Base-by-base conservation (phyloP, 2,329 filamentous ascomycete genomes). In the Samsoniella hepiali region DNA sequence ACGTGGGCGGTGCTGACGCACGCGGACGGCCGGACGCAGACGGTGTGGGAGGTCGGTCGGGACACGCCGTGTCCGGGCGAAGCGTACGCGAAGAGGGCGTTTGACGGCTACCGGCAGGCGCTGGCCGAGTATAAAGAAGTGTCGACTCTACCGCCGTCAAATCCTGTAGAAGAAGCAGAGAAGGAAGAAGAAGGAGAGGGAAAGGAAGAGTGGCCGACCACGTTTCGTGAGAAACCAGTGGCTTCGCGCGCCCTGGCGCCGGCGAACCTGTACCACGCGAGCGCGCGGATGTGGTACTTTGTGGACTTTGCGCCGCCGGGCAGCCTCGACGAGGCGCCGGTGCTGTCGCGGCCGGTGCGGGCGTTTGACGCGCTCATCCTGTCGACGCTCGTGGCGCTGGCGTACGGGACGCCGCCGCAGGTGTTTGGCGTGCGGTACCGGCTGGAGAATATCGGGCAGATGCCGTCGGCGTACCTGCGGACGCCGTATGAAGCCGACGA, bases 251-350 rank as follows among this genome's bases (percentile, higher is more conserved):
- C 66, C 13, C 44, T 67, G 51, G 22, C 66, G 11, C 66, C 66
- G 34, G 63, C 65, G 4, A 67, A 67, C 49, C 54, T 67, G 44
- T 67, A 66, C 57, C 60, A 64, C 13, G 66, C 66, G 17, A 63
- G 65, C 29, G 57, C 50, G 27, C 58, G 66, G n/a, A 67, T 67
- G 66, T 67, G 66, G 66, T 67, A 67, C 44, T 66, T 67, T 55
- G 62, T 67, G n/a, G 66, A 67, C 59, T 60, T 67, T 45, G 45
- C 61, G 22, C 58, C 58, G 13, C 59, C 61, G 15, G 61, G 49
- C 0, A 53, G 55, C 6, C 2, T 62, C 10, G 31, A 36, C 38
- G 34, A 47, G 42, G 60, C 49, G 15, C 45, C 59, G 10, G 54
- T 65, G 36, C 38, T 67, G 50, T 66, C 66, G 38, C 53, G 66